Evolutionary conservation across 2,329 filamentous ascomycete species (phyloP), one percentile per base, ranked within the genome.

Genomic region (Epichloe aotearoae): DNA sequence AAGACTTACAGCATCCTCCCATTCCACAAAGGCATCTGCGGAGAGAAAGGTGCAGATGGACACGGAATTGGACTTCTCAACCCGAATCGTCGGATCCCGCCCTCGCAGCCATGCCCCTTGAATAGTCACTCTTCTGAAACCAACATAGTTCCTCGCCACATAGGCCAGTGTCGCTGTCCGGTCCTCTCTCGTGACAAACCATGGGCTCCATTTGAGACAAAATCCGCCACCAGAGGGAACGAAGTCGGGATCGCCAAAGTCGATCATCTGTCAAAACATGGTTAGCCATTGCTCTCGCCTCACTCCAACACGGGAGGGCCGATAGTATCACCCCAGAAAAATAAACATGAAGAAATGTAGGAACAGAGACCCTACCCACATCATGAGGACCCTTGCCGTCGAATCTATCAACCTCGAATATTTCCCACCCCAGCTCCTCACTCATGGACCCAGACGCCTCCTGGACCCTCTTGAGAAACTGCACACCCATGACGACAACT

Each of bases 201-300:
- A 81, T 0, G 77, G 75, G 30, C 75, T 74, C 73, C 75, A 81
- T 56, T 65, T 72, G 3, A 81, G 57, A 3, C 72, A 71, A 51
- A 75, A 79, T 1, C 72, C 70, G 4, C 73, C 76, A 5, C 68
- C 69, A 30, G 62, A 66, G 2, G 75, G 73, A 3, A 69, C 64
- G 50, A 69, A 77, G 48, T 80, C 73, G 0, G 73, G 71, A 50
- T 80, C 74, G 2, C 57, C 58, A 1, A 58, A 53, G 51, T 67
- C 61, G n/a, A 51, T 47, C 5, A 52, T 57, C 66, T 68, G 41
- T 43, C 33, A 26, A 26, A 34, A 2, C 19, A 14, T n/a, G 19
- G 6, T 44, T 23, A 44, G 23, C 23, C 20, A 6, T 30, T 23
- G 12, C 19, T 5, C 19, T n/a, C 7, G 14, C 19, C 19, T 20